phyloP scores from a whole-genome alignment of 495 filamentous ascomycete genomes.

The Cercophora sp. region DNA sequence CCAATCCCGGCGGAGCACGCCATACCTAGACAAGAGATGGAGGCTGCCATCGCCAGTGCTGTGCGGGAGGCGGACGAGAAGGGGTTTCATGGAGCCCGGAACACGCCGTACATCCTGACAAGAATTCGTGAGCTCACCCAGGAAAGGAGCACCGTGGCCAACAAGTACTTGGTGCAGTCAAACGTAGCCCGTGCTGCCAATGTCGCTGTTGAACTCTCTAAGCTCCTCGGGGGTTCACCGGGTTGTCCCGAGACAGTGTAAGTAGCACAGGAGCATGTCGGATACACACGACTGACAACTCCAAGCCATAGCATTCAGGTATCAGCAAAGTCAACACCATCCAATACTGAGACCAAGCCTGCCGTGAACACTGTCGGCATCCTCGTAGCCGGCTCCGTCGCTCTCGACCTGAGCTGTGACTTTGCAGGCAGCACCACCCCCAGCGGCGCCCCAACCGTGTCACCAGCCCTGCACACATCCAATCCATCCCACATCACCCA shows the following conservation, averaged over 20 bases:
- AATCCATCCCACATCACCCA: constrained; percentile 78
- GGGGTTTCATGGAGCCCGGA: constrained; percentile 68
- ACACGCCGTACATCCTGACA: constrained; percentile 82
- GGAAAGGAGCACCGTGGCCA: constrained; percentile 67
- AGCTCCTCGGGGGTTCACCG: constrained; percentile 38
- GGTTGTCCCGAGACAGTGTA: constrained; percentile 10
- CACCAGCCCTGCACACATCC: constrained; percentile 70
- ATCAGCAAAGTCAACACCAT: neutral
- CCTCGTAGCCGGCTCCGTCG: constrained; percentile 85
- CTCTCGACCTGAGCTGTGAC: constrained; percentile 84
- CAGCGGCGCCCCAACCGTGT: constrained; percentile 8
- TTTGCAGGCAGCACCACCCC: constrained; percentile 36
- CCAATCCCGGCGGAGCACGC: constrained; percentile 71
- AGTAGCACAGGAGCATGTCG: constrained; percentile 6
- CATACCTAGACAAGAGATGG: constrained; percentile 70
- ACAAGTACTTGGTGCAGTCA: constrained; percentile 69
- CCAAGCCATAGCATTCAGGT: constrained; percentile 11
- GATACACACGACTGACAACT: too few relatives aligned
- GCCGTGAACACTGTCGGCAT: constrained; percentile 48
- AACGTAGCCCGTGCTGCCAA: constrained; percentile 79
- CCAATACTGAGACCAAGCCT: constrained; percentile 2
- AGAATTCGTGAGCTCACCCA: constrained; percentile 78
- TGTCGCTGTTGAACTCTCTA: constrained; percentile 71
- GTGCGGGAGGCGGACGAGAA: constrained; percentile 65
- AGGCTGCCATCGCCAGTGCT: constrained; percentile 67